Evolutionary conservation across 2,329 filamentous ascomycete species (phyloP), one percentile per base, ranked within the genome.

Genomic region (Fusarium pseudonygamai): DNA sequence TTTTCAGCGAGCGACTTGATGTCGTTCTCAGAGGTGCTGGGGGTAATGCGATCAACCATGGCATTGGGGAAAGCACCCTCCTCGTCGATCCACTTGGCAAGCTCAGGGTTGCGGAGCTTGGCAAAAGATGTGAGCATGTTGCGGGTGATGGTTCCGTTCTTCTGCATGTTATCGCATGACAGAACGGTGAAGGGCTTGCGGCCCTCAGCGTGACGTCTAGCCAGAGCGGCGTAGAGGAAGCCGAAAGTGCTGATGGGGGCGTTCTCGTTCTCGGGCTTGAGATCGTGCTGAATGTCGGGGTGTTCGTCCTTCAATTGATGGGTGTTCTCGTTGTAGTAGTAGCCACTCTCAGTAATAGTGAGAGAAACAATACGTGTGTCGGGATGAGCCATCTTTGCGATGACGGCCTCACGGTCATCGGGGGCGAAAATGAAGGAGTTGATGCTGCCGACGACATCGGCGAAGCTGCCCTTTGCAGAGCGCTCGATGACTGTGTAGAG

Each of bases 281-380:
- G 80, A 73, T 88, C 86, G 74, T 80, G 82, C 74, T 84, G 82
- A 58, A 88, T 87, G 73, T 88, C 86, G 14, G 85, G 80, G 77
- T 87, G 82, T 47, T 87, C 82, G 40, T 78, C 78, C 69, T 84
- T 79, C 65, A 88, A 82, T 80, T 87, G 79, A 81, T 88, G 86
- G n/a, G 86, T 86, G 82, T 88, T 87, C 77, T 88, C 86, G 77
- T 88, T 87, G 82, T 88, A 87, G 81, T 86, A 88, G 84, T 88
- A 88, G 70, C 86, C 86, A 75, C 84, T 87, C 81, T 88, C 86
- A 47, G 86, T 88, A 77, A 88, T 88, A 76, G 86, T 88, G 78
- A 88, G 77, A 22, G 86, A 88, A 37, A 88, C 86, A 68, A 88
- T 88, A 76, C 83, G 85, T 18, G 86, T 88, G 75, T 88, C 85